Conservation (phyloP, 768 basidiomycete species). For the Naganishia friedmannii region DNA sequence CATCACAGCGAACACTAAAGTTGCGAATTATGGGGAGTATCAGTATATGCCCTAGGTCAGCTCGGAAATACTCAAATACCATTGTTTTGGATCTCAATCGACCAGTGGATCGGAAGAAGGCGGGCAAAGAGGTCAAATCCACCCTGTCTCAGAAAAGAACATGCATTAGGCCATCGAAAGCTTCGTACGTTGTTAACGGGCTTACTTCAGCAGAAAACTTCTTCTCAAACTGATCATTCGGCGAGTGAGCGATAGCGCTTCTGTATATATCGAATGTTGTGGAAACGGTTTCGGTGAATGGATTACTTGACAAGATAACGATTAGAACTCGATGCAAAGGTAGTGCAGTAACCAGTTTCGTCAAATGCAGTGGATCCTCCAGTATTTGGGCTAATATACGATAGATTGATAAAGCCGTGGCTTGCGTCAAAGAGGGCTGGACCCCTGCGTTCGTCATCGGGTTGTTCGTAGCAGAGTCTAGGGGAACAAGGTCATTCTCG, state of each 20-base stretch:
- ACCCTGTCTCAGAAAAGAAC: not conserved
- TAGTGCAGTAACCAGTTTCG: constrained; percentile 69
- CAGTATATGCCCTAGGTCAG: not conserved
- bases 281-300: constrained; percentile 42
- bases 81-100: not conserved
- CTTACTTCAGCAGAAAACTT: constrained; percentile 8
- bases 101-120: constrained; percentile 5
- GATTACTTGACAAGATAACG: constrained; percentile 74
- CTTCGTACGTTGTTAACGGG: not conserved
- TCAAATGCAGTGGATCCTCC: constrained; percentile 59
- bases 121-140: constrained; percentile 11
- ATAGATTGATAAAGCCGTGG: constrained; percentile 57
- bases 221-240: constrained; percentile 6
- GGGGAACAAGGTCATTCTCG: not conserved
- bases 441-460: constrained; percentile 33
- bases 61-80: not conserved
- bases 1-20: not conserved
- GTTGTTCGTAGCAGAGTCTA: not conserved
- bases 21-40: not conserved
- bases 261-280: not conserved
- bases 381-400: constrained; percentile 65
- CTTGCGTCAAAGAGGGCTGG: constrained; percentile 35
- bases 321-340: constrained; percentile 76
- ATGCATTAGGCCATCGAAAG: not conserved
- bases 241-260: not conserved